Base-by-base conservation (phyloP, 2,329 filamentous ascomycete genomes). In the Diaporthe sp. region DNA sequence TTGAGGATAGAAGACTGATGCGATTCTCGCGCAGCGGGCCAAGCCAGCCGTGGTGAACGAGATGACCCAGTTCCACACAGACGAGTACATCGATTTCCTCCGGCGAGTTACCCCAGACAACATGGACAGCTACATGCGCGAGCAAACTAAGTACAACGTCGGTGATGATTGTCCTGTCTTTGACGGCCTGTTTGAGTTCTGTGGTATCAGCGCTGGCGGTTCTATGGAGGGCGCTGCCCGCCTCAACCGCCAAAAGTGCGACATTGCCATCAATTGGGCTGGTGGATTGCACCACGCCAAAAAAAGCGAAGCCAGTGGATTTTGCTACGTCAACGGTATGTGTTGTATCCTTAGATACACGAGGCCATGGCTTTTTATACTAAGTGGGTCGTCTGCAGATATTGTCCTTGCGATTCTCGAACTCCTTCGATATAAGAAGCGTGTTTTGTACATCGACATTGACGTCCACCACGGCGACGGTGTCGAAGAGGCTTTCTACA, bases 241-340 rank as follows among this genome's bases (percentile, higher is more conserved):
- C 78, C 90, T 99, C 28, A 95, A 96, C 82, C 94, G 96, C 78
- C 91, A 94, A 78, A 97, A 98, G 85, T 97, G 95, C 82, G 95
- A 98, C 84, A 98, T 99, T 81, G 97, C 97, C 28, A 94, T 99
- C 84, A 98, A 98, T 85, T 99, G 97, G 97, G 97, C 96, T 60
- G 97, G 97, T 71, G 97, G 97, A 37, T 91, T 99, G 65, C 97
- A 99, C 84, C 97, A 99, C 84, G 97, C 97, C 58, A 98, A 98
- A 85, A 98, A 98, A 86, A 94, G 94, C 79, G 95, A 98, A 86
- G 97, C 97, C 76, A 96, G 94, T 80, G 97, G 97, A 49, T 99
- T 99, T 87, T 99, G 97, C 88, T 99, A 99, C 84, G 95, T 98
- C 80, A 99, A 99, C 83, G 96, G 94, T 91, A 91, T 88, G 85